Base-by-base conservation (phyloP, 2,329 filamentous ascomycete species). In the Epichloe brachyelytri region DNA sequence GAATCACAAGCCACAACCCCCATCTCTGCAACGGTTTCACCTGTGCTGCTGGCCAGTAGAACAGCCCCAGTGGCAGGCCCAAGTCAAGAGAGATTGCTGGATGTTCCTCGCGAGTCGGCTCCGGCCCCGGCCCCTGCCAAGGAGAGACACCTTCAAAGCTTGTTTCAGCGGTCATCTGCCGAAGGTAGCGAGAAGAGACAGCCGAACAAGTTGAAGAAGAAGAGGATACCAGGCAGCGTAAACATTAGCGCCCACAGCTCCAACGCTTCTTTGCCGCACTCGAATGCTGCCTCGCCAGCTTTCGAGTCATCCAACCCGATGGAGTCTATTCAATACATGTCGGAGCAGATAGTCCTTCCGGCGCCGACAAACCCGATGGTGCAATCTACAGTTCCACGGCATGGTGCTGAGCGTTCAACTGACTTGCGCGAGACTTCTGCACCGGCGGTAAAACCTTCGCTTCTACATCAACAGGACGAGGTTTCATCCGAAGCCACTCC, bases 161-260 rank as follows among this genome's bases (percentile, higher is more conserved):
- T 94, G 38, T 85, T 94, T 61, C 78, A 85, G 60, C 78, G 83
- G 56, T 83, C 85, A 2, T 80, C 84, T 1, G 75, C 76, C 0
- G 67, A 69, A 20, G 76, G 72, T 17, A 76, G 71, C 38, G 83
- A 83, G 55, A 82, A 78, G 59, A 79, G 86, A 44, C 85, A 84
- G 63, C 88, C 89, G 0, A 96, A 95, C 62, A 95, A 96, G 67
- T 72, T 98, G 48, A 86, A 85, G 66, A 97, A 97, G 73, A 95
- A 88, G 67, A 77, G 83, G 55, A 72, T 86, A 51, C 83, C 86
- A 0, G 83, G 82, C 41, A 88, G 86, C 61, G 70, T 85, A 20
- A 90, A 88, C 58, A 84, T 83, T 19, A 96, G 91, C 63, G 90
- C 91, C 0, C 89, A 95, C 56, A 96, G 90, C 62, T 97, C 93